Percentiles rank a stretch among this genome's conserved stretches.
phyloP scores from a whole-genome alignment of 495 filamentous ascomycete genomes.

The Margaritispora aquatica region DNA sequence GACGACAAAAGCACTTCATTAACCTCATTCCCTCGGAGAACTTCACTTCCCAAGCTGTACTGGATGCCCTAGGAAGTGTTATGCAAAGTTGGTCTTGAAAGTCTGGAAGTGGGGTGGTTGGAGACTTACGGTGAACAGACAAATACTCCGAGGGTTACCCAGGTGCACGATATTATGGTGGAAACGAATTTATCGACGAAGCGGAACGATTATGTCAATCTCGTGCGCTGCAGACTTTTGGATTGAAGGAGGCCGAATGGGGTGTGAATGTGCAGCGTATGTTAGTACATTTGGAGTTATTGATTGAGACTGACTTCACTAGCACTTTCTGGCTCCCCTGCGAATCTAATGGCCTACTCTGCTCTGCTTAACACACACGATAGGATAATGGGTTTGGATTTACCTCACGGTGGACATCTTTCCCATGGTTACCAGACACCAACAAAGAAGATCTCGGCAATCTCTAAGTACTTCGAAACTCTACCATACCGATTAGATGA shows the following conservation, averaged over 20 bases:
- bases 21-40: conserved; percentile 99
- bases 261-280: conserved; percentile 95
- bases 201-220: conserved; percentile 85
- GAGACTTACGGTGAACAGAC: conserved; percentile 45
- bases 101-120: background rate
- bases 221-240: conserved; percentile 81
- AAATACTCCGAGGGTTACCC: conserved; percentile 99
- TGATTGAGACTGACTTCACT: conserved; percentile 4
- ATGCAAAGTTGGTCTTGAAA: conserved; percentile 77
- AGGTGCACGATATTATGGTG: conserved; percentile 93
- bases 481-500: conserved; percentile 90
- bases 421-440: conserved; percentile 98
- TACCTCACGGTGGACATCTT: conserved; percentile 93
- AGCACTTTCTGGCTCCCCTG: conserved; percentile 94
- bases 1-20: conserved; percentile 92
- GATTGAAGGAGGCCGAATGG: conserved; percentile 80
- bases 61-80: conserved; percentile 92
- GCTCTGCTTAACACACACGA: conserved; percentile 89
- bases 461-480: conserved; percentile 99
- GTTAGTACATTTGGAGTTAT: conserved; percentile 22
- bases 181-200: conserved; percentile 92
- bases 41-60: conserved; percentile 94
- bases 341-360: conserved; percentile 93
- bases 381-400: conserved; percentile 92
- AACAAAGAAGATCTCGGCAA: conserved; percentile 95